Percentiles rank a stretch among this genome's conserved stretches.
phyloP scores from a whole-genome alignment of 2,329 filamentous ascomycete species.

The Paecilomyces sp. region DNA sequence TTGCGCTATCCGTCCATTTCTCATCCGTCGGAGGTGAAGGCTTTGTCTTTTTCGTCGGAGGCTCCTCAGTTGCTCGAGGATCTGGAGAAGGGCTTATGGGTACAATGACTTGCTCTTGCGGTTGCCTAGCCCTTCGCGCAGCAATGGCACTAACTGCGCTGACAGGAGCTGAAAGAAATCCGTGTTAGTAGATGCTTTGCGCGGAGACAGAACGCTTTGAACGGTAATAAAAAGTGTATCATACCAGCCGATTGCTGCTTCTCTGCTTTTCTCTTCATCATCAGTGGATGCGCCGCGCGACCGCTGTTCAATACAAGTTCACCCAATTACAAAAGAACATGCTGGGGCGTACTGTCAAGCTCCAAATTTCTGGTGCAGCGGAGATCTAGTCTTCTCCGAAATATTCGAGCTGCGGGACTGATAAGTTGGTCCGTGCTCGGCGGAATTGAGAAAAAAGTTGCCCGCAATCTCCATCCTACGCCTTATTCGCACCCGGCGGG shows the following conservation, averaged over 20 bases:
- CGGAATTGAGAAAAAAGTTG: constrained; percentile 30
- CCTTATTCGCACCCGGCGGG: constrained; percentile 10
- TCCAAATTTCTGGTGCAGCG: constrained; percentile 1
- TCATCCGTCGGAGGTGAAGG: constrained; percentile 17
- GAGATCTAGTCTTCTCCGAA: constrained; percentile 7
- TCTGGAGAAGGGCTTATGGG: constrained; percentile 12
- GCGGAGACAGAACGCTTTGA: background rate
- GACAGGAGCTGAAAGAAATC: constrained; percentile 16
- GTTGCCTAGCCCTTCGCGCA: constrained; percentile 34
- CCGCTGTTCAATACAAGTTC: background rate
- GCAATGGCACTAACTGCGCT: constrained; percentile 32
- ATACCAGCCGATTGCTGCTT: constrained; percentile 28
- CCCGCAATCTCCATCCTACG: constrained; percentile 6
- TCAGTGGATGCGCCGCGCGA: background rate
- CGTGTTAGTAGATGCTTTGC: constrained; percentile 3
- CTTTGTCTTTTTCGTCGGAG: constrained; percentile 28
- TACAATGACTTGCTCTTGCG: constrained; percentile 19
- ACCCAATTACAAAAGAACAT: background rate
- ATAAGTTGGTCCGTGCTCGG: constrained; percentile 32
- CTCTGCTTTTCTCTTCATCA: constrained; percentile 32
- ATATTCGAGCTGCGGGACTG: constrained; percentile 15
- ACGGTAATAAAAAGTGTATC: background rate
- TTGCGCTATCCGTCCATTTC: constrained; percentile 4
- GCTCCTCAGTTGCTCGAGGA: constrained; percentile 16
- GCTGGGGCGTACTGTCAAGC: constrained; percentile 4